Evolutionary conservation across 2,329 filamentous ascomycete species (phyloP).

Genomic region (Hymenotorrendiella dingleyae): DNA sequence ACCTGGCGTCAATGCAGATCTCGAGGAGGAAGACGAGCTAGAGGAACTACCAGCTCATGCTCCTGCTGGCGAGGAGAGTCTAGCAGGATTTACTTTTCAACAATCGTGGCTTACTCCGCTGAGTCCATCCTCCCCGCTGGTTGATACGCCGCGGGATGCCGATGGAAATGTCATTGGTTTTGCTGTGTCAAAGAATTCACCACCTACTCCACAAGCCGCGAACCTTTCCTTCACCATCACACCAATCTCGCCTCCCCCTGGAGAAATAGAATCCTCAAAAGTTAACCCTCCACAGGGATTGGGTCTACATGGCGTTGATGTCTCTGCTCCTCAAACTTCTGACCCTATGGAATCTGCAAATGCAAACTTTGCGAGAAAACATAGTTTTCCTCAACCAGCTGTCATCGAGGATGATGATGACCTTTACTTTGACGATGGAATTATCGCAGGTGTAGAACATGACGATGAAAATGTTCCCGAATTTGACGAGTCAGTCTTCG

Average conservation of each 20-base stretch:
- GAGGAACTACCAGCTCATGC: slow-evolving; percentile 28
- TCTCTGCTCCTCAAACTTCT: slow-evolving; percentile 2
- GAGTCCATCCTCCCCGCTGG: slow-evolving; percentile 43
- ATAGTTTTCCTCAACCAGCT: slow-evolving; percentile 11
- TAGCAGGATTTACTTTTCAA: slow-evolving; percentile 28
- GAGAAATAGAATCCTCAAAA: not conserved
- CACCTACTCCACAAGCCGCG: slow-evolving; percentile 10
- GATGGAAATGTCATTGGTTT: slow-evolving; percentile 52
- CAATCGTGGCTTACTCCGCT: slow-evolving; percentile 47
- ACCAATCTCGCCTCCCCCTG: slow-evolving; percentile 13
- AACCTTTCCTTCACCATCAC: slow-evolving; percentile 9
- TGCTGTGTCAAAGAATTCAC: slow-evolving; percentile 34
- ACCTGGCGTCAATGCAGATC: slow-evolving; percentile 21
- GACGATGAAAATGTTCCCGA: slow-evolving; percentile 41
- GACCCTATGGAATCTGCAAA: not conserved
- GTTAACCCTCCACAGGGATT: slow-evolving; percentile 14
- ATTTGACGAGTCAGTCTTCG: slow-evolving; percentile 71
- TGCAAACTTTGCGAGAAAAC: slow-evolving; percentile 7
- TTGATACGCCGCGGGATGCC: slow-evolving; percentile 49
- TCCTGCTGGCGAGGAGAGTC: slow-evolving; percentile 11
- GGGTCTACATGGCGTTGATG: slow-evolving; percentile 18
- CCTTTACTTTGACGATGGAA: slow-evolving; percentile 63
- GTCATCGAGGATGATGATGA: slow-evolving; percentile 46
- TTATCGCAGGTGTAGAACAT: slow-evolving; percentile 43
- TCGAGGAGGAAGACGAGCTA: slow-evolving; percentile 20